These are phyloP conservation scores for Podochytrium sp. DNA, from an alignment of 192 early-diverging fungal genomes.

Conservation along the genomic window DNA sequence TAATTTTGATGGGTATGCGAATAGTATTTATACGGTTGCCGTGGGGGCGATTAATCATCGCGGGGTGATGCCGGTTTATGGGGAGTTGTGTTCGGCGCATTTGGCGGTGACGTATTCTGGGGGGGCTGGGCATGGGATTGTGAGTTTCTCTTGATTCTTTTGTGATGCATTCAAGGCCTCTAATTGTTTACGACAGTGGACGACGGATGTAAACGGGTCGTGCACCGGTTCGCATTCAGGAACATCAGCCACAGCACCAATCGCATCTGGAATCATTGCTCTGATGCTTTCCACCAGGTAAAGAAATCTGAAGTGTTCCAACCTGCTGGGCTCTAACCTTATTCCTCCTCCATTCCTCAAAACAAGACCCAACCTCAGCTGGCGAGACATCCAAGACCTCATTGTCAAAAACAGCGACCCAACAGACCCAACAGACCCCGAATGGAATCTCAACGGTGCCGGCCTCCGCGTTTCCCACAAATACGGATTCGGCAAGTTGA, in stretches of 20 bases:
- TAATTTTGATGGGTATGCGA: slow-evolving; percentile 96
- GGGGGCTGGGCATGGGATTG: slow-evolving; percentile 73
- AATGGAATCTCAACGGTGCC: slow-evolving; percentile 73
- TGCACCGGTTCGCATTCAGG: slow-evolving; percentile 86
- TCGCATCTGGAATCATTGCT: slow-evolving; percentile 89
- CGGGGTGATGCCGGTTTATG: slow-evolving; percentile 78
- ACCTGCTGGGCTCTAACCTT: slow-evolving; percentile 33
- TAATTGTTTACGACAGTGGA: slow-evolving; percentile 59
- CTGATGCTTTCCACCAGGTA: slow-evolving; percentile 73
- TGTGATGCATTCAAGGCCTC: background rate
- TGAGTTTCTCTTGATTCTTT: slow-evolving; percentile 45
- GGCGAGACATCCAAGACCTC: slow-evolving; percentile 93
- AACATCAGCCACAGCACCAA: slow-evolving; percentile 93
- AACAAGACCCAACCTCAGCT: slow-evolving; percentile 82
- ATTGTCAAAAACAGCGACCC: slow-evolving; percentile 76
- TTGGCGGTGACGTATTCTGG: slow-evolving; percentile 86
- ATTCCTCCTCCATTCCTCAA: background rate
- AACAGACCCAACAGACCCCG: slow-evolving; percentile 66
- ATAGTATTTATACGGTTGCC: slow-evolving; percentile 88
- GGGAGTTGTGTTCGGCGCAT: slow-evolving; percentile 88
- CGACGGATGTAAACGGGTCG: slow-evolving; percentile 75
- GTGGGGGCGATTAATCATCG: slow-evolving; percentile 84
- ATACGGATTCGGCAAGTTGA: slow-evolving; percentile 90
- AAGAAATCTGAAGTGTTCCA: too few species aligned
- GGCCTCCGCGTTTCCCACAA: slow-evolving; percentile 87